Percentiles rank a stretch among this genome's conserved stretches.
These are phyloP conservation scores for Yamadazyma kanchanaburiensis DNA, from an alignment of 1,139 yeast species.

Conservation along the genomic window DNA sequence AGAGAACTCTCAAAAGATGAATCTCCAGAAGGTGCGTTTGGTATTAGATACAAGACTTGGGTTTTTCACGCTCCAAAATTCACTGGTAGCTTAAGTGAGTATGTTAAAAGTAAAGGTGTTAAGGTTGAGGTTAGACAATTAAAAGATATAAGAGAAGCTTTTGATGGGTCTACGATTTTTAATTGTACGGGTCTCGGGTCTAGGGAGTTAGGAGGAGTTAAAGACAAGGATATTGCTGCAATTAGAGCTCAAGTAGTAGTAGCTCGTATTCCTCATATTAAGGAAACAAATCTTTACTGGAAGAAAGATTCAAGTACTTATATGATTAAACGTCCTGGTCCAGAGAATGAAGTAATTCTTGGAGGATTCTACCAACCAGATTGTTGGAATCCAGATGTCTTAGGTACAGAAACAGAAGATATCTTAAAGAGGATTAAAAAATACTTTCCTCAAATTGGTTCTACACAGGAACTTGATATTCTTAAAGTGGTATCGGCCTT, in stretches of 20 bases:
- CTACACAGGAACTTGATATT: slow-evolving; percentile 28
- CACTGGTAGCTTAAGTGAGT: slow-evolving; percentile 10
- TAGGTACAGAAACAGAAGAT: slow-evolving; percentile 50
- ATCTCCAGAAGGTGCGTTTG: slow-evolving; percentile 39
- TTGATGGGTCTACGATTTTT: slow-evolving; percentile 42
- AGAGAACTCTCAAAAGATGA: slow-evolving; percentile 1
- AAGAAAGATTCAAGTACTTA: slow-evolving; percentile 37
- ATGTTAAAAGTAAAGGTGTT: slow-evolving; percentile 13
- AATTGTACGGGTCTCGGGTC: slow-evolving; percentile 68
- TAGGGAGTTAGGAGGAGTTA: slow-evolving; percentile 49
- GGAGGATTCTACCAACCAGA: slow-evolving; percentile 65
- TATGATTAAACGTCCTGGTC: slow-evolving; percentile 8
- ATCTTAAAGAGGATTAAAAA: slow-evolving; percentile 54
- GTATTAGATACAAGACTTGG: slow-evolving; percentile 40
- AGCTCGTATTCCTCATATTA: slow-evolving; percentile 48
- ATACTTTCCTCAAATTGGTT: slow-evolving; percentile 47
- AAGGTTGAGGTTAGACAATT: slow-evolving; percentile 8
- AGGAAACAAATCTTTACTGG: slow-evolving; percentile 34
- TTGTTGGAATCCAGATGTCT: slow-evolving; percentile 56
- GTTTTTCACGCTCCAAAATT: slow-evolving; percentile 21
- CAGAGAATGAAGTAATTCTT: slow-evolving; percentile 50
- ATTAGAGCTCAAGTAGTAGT: slow-evolving; percentile 65
- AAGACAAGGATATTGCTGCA: slow-evolving; percentile 49
- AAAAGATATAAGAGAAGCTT: slow-evolving; percentile 9
- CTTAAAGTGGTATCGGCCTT: slow-evolving; percentile 63